Percentiles rank a stretch among this genome's conserved stretches.
Conservation (phyloP, 2,329 filamentous ascomycete genomes). For the Neopestalotiopsis clavispora region DNA sequence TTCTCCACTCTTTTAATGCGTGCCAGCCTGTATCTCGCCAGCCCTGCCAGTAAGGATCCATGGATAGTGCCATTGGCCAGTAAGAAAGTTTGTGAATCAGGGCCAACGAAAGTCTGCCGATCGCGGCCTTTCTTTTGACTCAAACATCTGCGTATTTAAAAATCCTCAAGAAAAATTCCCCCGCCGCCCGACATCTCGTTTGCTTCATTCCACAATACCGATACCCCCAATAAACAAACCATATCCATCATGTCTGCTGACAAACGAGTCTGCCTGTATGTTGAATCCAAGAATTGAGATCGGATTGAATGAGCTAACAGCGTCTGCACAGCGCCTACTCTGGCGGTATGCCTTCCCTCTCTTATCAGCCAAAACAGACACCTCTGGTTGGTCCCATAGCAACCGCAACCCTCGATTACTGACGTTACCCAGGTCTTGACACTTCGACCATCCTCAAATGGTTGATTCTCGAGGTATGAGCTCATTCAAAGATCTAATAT, state of each 20-base stretch:
- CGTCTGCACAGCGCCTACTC: slow-evolving; percentile 28
- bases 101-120: too few relatives aligned
- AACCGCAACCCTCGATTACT: not conserved
- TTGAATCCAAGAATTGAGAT: not conserved
- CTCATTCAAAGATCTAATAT: not conserved
- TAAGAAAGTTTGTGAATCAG: too few relatives aligned
- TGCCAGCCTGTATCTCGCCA: too few relatives aligned
- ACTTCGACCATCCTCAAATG: slow-evolving; percentile 47
- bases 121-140: too few relatives aligned
- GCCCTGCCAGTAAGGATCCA: too few relatives aligned
- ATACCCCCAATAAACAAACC: not conserved
- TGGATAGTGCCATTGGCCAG: too few relatives aligned
- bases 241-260: not conserved
- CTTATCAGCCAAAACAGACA: not conserved
- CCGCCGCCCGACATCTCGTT: not conserved
- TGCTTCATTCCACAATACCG: not conserved
- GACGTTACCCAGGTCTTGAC: slow-evolving; percentile 41
- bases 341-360: slow-evolving; percentile 22
- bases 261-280: slow-evolving; percentile 1
- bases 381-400: too few relatives aligned
- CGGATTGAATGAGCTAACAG: not conserved
- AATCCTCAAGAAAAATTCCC: not conserved
- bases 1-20: too few relatives aligned
- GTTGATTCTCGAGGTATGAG: slow-evolving; percentile 35
- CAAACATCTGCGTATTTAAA: not conserved